Conservation (phyloP, 2,329 filamentous ascomycete species). For the Fusarium humuli region DNA sequence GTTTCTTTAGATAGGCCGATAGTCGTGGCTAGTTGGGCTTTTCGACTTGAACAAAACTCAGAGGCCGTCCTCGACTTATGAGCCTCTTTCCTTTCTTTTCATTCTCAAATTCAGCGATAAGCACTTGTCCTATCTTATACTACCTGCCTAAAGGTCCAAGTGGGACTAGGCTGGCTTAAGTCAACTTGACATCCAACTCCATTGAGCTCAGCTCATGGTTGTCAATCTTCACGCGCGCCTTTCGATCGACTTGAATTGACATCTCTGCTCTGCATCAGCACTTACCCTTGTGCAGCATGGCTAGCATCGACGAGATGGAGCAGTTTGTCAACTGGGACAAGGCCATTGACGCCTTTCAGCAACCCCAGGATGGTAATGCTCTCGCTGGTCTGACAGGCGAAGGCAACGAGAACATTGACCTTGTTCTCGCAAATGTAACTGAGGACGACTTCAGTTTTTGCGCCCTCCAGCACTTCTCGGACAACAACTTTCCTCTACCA, state of each 20-base stretch:
- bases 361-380: constrained; percentile 48
- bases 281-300: constrained; percentile 45
- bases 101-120: constrained; percentile 19
- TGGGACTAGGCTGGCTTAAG: constrained; percentile 12
- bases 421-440: constrained; percentile 66
- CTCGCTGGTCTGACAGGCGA: constrained; percentile 53
- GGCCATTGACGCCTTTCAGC: constrained; percentile 55
- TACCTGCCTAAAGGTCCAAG: constrained; percentile 24
- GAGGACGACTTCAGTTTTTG: constrained; percentile 70
- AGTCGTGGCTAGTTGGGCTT: constrained; percentile 17
- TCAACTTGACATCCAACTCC: constrained; percentile 6
- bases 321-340: constrained; percentile 74
- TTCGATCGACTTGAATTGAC: constrained; percentile 39
- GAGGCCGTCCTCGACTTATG: constrained; percentile 22
- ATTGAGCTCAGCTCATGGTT: constrained; percentile 17
- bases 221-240: constrained; percentile 39
- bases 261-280: constrained; percentile 26
- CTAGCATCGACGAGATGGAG: constrained; percentile 65
- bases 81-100: constrained; percentile 20
- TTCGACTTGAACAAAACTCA: constrained; percentile 46
- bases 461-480: constrained; percentile 68
- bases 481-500: constrained; percentile 51
- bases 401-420: constrained; percentile 58
- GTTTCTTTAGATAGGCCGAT: constrained; percentile 22
- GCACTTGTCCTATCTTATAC: constrained; percentile 10